Evolutionary conservation across 257 asterid species (phyloP), one percentile per base, ranked within the genome.

Genomic region (Przewalskia tangutica): DNA sequence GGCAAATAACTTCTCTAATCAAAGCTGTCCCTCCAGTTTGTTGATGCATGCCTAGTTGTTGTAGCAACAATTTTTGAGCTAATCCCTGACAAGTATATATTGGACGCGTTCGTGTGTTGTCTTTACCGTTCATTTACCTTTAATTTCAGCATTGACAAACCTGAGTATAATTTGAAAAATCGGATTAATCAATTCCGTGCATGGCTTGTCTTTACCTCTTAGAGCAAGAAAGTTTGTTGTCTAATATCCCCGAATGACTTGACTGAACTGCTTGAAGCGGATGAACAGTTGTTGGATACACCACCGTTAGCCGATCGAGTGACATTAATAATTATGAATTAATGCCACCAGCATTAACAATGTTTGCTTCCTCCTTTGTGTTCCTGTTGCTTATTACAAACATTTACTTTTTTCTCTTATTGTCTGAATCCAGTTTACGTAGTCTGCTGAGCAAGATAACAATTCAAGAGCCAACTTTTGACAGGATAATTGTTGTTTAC

Each of bases 401-500:
- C 18, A 48, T 80, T 7, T 80, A 32, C 23, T 27, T 46, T 46
- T 20, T 20, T 46, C 55, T 27, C 32, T 20, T 59, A 16, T 44
- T 18, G 34, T 75, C 59, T 84, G 83, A 81, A 80, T 87, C 83
- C 94, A 95, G 99, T 88, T 89, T 92, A 34, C 87, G 89, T 87
- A 95, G 90, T 85, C 85, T 95, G 85, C 70, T 87, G 81, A 89
- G 92, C 85, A 87, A 90, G 85, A 89, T 88, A 85, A 90, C 97
- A 68, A 94, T 95, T 85, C 99, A 95, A 88, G 98, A 95, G 83
- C 99, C 99, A 54, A 94, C 99, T 44, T 94, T 95, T 85, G 99
- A 95, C 88, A 89, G 99, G 94, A 95, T 95, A 84, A 95, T 94
- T 77, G 98, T 95, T 85, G 91, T 95, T 83, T 95, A 95, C 97